These are phyloP conservation scores for Penicillium occitanis DNA, from an alignment of 2,329 filamentous ascomycete species.

Conservation along the genomic window DNA sequence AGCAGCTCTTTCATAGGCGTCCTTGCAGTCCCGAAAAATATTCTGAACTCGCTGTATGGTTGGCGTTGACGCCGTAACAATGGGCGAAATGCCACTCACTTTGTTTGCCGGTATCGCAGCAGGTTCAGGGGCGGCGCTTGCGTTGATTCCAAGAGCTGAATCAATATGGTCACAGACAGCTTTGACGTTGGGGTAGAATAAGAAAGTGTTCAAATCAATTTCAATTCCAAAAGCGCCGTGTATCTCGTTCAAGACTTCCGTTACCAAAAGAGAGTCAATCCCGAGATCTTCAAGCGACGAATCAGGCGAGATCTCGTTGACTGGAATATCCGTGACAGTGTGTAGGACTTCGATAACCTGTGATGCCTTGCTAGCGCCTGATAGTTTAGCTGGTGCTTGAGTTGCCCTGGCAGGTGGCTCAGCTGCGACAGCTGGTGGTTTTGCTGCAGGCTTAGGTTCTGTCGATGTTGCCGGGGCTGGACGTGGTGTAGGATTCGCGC, in stretches of 20 bases:
- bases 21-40: conserved; percentile 11
- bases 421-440: neutral
- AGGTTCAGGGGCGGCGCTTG: neutral
- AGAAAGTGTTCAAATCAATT: conserved; percentile 18
- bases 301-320: conserved; percentile 36
- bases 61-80: neutral
- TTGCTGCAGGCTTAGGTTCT: neutral
- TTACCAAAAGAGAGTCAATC: conserved; percentile 46
- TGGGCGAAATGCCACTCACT: neutral
- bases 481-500: conserved; percentile 13
- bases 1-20: conserved; percentile 14
- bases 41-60: conserved; percentile 9
- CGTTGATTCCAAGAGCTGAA: neutral
- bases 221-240: conserved; percentile 14
- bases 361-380: neutral
- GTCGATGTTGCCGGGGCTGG: neutral
- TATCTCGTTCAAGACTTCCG: conserved; percentile 24
- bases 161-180: conserved; percentile 13
- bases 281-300: conserved; percentile 38
- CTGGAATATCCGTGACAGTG: conserved; percentile 36
- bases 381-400: neutral
- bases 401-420: neutral
- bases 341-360: conserved; percentile 18
- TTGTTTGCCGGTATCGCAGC: neutral
- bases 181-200: conserved; percentile 14